Conservation (phyloP, 2,329 filamentous ascomycete genomes). For the Ophiosphaerella narmari region DNA sequence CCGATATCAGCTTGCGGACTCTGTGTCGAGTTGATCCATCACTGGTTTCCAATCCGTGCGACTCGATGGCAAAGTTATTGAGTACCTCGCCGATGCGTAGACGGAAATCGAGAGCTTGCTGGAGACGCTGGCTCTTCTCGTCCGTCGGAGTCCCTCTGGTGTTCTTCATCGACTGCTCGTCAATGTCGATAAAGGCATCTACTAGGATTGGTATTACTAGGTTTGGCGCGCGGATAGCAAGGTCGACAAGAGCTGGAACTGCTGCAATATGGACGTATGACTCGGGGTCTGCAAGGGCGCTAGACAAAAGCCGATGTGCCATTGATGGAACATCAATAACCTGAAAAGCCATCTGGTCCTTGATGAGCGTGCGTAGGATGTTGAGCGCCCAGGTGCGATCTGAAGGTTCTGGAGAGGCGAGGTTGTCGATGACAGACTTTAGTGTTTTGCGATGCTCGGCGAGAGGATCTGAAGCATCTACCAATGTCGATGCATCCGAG, state of each 20-base stretch:
- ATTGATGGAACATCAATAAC: constrained; percentile 70
- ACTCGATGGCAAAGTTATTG: constrained; percentile 26
- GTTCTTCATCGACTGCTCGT: constrained; percentile 46
- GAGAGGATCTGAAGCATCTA: constrained; percentile 49
- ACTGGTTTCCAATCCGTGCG: constrained; percentile 18
- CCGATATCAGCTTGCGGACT: constrained; percentile 48
- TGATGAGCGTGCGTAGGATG: constrained; percentile 54
- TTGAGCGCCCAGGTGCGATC: constrained; percentile 45
- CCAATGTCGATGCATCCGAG: constrained; percentile 56
- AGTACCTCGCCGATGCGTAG: constrained; percentile 67
- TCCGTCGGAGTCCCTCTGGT: constrained; percentile 16
- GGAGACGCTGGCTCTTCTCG: constrained; percentile 32
- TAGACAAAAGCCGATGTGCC: constrained; percentile 67
- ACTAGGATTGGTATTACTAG: constrained; percentile 66
- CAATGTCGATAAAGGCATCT: constrained; percentile 70
- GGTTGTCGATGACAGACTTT: constrained; percentile 26
- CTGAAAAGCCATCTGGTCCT: constrained; percentile 54
- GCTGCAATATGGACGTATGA: constrained; percentile 74
- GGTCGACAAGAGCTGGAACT: constrained; percentile 66
- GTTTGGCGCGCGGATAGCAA: constrained; percentile 66
- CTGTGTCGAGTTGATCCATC: constrained; percentile 4
- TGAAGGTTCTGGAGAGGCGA: constrained; percentile 42
- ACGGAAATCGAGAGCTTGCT: constrained; percentile 62
- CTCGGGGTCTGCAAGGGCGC: constrained; percentile 67
- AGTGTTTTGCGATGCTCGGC: constrained; percentile 47